Percentiles rank a stretch among this genome's conserved stretches.
Conservation (phyloP, 345 rosid species). For the Syzygium grande region DNA sequence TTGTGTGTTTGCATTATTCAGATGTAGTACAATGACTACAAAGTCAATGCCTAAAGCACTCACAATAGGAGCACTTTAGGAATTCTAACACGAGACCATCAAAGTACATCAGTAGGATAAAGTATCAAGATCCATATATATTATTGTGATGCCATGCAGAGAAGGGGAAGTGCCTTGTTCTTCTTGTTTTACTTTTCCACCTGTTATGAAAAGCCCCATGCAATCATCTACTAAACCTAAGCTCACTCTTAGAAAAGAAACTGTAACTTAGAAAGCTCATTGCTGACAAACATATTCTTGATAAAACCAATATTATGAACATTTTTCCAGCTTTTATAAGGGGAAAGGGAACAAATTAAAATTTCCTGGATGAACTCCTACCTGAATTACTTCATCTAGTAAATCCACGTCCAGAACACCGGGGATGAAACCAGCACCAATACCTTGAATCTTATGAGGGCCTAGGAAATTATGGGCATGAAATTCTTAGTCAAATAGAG, state of each 20-base stretch:
- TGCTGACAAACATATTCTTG: not conserved
- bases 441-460: slow-evolving; percentile 53
- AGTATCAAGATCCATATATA: not conserved
- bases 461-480: slow-evolving; percentile 19
- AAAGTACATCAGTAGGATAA: not conserved
- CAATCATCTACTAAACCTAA: not conserved
- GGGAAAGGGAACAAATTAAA: not conserved
- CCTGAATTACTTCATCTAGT: slow-evolving; percentile 44
- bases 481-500: not conserved
- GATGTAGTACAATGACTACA: not conserved
- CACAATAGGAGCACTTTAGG: not conserved
- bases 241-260: not conserved
- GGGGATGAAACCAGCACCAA: slow-evolving; percentile 65
- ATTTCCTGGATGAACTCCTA: slow-evolving; percentile 6
- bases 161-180: not conserved
- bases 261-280: not conserved
- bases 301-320: not conserved
- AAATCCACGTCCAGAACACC: slow-evolving; percentile 29
- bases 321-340: not conserved
- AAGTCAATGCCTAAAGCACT: not conserved
- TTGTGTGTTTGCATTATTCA: not conserved
- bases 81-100: not conserved
- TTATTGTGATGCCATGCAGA: not conserved
- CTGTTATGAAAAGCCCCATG: not conserved
- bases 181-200: not conserved